Evolutionary conservation across 768 basidiomycete genomes (phyloP).

Genomic region (Gelatoporia subvermispora): DNA sequence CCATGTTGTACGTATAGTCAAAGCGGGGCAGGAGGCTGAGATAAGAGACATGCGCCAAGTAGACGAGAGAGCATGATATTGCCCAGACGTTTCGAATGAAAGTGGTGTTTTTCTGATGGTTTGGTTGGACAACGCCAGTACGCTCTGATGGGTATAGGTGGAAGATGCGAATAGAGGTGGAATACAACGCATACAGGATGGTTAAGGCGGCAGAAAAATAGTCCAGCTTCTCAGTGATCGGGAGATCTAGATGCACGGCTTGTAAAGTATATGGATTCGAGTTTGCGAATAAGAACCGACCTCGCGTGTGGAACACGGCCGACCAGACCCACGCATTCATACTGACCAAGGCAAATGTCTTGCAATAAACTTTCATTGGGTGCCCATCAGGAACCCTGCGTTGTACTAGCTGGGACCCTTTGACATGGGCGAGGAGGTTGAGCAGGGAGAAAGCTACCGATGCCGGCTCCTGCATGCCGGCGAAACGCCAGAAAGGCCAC

Average conservation of each 20-base stretch:
- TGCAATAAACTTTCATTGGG: slow-evolving; percentile 67
- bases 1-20: slow-evolving; percentile 92
- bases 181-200: slow-evolving; percentile 79
- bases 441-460: slow-evolving; percentile 86
- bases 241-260: slow-evolving; percentile 49
- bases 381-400: slow-evolving; percentile 47
- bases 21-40: slow-evolving; percentile 72
- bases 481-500: slow-evolving; percentile 90
- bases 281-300: slow-evolving; percentile 36
- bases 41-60: slow-evolving; percentile 73
- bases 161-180: slow-evolving; percentile 69
- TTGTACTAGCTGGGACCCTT: slow-evolving; percentile 49
- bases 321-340: slow-evolving; percentile 95
- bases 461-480: slow-evolving; percentile 93
- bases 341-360: slow-evolving; percentile 61
- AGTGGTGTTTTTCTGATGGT: slow-evolving; percentile 16
- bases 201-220: slow-evolving; percentile 91
- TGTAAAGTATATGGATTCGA: too few relatives aligned
- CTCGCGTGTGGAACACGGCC: slow-evolving; percentile 87
- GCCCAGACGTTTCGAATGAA: slow-evolving; percentile 36
- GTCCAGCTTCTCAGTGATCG: slow-evolving; percentile 83
- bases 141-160: slow-evolving; percentile 52
- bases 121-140: slow-evolving; percentile 18
- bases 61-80: slow-evolving; percentile 48
- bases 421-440: slow-evolving; percentile 73